Percentiles rank a stretch among this genome's conserved stretches.
Conservation (phyloP, 2,329 filamentous ascomycete species). For the Alternaria sp. region DNA sequence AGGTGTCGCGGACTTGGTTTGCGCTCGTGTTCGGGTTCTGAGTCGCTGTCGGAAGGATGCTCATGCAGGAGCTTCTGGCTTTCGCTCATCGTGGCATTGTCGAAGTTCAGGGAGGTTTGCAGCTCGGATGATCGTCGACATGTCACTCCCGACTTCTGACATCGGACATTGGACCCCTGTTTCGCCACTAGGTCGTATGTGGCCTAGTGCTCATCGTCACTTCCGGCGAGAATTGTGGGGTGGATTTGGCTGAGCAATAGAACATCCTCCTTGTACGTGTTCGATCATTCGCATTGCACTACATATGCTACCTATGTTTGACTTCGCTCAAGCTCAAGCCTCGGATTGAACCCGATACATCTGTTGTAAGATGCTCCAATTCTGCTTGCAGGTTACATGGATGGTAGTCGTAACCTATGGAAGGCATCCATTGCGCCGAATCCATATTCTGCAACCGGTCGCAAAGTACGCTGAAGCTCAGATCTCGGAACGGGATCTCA, state of each 20-base stretch:
- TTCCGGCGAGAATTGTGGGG: conserved; percentile 1
- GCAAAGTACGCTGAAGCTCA: not conserved
- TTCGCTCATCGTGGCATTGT: conserved; percentile 50
- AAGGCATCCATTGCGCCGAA: not conserved
- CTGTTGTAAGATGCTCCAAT: too few relatives aligned
- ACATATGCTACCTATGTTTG: not conserved
- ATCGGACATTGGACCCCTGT: conserved; percentile 19
- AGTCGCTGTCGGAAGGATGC: conserved; percentile 40
- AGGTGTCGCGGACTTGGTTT: conserved; percentile 25
- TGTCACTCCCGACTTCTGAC: conserved; percentile 9
- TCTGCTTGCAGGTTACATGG: not conserved
- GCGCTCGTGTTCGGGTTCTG: conserved; percentile 28
- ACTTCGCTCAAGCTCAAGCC: not conserved
- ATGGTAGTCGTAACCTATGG: not conserved
- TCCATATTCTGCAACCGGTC: not conserved
- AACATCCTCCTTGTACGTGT: not conserved
- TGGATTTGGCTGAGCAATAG: not conserved
- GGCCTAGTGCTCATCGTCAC: not conserved
- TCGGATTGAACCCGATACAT: not conserved
- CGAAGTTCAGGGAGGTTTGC: conserved; percentile 6
- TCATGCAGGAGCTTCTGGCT: conserved; percentile 47
- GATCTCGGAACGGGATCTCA: not conserved
- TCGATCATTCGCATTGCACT: not conserved
- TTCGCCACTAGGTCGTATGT: not conserved
- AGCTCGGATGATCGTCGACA: not conserved